These are phyloP conservation scores for Ilex asprella DNA, from an alignment of 257 asterid genomes.

Conservation along the genomic window DNA sequence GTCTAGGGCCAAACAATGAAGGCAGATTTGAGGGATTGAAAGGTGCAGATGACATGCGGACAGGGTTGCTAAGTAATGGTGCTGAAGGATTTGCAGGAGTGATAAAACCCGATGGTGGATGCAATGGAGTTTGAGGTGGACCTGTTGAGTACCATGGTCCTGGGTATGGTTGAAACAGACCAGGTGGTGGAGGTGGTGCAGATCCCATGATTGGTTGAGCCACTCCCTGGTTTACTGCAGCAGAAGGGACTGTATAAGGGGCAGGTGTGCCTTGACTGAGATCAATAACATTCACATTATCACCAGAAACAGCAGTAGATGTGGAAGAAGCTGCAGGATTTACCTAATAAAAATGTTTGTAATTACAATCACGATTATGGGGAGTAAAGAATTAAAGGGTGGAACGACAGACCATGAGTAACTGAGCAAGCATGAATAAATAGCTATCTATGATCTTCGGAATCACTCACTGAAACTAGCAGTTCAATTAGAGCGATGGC, in stretches of 20 bases:
- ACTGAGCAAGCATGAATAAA: background rate
- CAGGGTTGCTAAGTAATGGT: conserved; percentile 26
- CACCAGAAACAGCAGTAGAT: conserved; percentile 31
- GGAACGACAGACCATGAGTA: background rate
- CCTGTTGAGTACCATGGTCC: conserved; percentile 57
- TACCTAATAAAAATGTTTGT: conserved; percentile 26
- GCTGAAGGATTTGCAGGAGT: conserved; percentile 27
- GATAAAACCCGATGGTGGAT: conserved; percentile 27
- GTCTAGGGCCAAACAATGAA: conserved; percentile 42
- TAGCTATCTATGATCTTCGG: conserved; percentile 9
- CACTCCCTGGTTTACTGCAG: conserved; percentile 33
- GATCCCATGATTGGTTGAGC: conserved; percentile 35
- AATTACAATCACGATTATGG: background rate
- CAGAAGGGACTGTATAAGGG: conserved; percentile 16
- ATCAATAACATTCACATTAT: conserved; percentile 18
- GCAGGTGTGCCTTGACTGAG: conserved; percentile 23
- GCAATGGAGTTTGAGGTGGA: conserved; percentile 30
- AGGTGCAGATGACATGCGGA: conserved; percentile 32
- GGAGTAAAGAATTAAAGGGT: background rate
- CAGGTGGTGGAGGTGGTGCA: conserved; percentile 31
- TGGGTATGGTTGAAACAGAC: conserved; percentile 44
- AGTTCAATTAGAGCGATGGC: conserved; percentile 84
- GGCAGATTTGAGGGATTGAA: conserved; percentile 32
- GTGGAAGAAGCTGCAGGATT: conserved; percentile 44
- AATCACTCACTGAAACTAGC: conserved; percentile 63